phyloP scores from a whole-genome alignment of 805 yeast genomes.

The Candida namnaoensis region DNA sequence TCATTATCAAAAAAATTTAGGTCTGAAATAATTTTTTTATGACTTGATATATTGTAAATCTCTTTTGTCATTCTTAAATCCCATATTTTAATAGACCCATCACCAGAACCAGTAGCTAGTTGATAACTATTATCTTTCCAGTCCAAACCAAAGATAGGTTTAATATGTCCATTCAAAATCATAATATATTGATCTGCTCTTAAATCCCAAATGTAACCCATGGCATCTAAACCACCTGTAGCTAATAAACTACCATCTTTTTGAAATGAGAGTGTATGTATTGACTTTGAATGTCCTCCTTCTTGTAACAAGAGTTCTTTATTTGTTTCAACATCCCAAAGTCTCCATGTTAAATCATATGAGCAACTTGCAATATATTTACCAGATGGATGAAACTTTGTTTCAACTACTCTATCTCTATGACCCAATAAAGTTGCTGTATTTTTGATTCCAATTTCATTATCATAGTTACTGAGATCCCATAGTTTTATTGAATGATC shows the following conservation, averaged over 20 bases:
- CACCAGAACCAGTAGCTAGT: conserved; percentile 79
- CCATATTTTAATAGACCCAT: conserved; percentile 76
- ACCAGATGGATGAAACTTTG: conserved; percentile 60
- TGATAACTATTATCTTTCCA: conserved; percentile 68
- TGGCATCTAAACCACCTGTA: conserved; percentile 73
- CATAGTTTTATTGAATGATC: conserved; percentile 32
- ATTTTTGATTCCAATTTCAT: not conserved
- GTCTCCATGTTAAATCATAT: conserved; percentile 78
- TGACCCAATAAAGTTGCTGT: conserved; percentile 31
- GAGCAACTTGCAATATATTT: conserved; percentile 60
- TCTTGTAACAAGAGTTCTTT: conserved; percentile 61
- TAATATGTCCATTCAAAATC: conserved; percentile 56
- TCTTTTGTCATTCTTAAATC: conserved; percentile 55
- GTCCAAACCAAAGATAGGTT: conserved; percentile 60
- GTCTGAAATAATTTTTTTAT: conserved; percentile 62
- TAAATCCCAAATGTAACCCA: conserved; percentile 77
- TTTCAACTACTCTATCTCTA: conserved; percentile 46
- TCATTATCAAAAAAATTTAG: conserved; percentile 37
- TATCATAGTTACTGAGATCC: conserved; percentile 10
- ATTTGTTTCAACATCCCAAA: conserved; percentile 62
- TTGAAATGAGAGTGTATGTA: conserved; percentile 54
- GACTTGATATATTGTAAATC: conserved; percentile 56
- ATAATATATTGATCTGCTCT: conserved; percentile 63
- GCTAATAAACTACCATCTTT: conserved; percentile 71
- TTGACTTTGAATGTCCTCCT: conserved; percentile 69